Evolutionary conservation across 805 yeast species (phyloP), one percentile per base, ranked within the genome.

Genomic region (Phaffomyces thermotolerans): DNA sequence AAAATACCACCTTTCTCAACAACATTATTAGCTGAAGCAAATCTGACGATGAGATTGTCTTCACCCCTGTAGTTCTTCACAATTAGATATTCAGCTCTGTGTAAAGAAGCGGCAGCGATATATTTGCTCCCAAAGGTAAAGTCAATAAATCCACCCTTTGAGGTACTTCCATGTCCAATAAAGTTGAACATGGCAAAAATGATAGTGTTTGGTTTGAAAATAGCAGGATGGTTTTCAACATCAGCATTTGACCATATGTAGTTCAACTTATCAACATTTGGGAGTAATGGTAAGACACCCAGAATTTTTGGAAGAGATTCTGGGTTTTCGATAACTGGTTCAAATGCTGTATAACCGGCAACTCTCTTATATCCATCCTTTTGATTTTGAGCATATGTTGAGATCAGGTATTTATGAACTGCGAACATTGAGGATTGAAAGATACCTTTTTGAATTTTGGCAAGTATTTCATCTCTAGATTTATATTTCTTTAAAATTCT

Each of bases 361-460:
- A 54, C 45, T 32, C 58, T 40, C 34, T 51, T 49, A 15, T 23
- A 9, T 8, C 38, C 38, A 24, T 44, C 40, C 14, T 36, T 39
- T 9, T 43, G 41, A 5, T 37, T 37, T 25, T 54, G 46, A 17
- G 54, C 42, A 30, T 54, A 56, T 12, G 50, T 51, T 4, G 51
- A 40, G 14, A 54, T 39, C 15, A 56, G 17, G 24, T 49, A 49
- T 45, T 57, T 44, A 38, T 56, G 58, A 12, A 52, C 50, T 43
- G 45, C 48, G 8, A 56, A 39, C 7, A 58, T 50, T 25, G 57
- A 56, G 13, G 58, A 58, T 9, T 43, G 31, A 30, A 54, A 54
- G 9, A 51, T 36, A 2, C 55, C 57, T 25, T 42, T 51, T 36
- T 56, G 54, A 37, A 56, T 44, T 1, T 48, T 46, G 12, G 44